Percentiles rank a stretch among this genome's conserved stretches.
Conservation (phyloP, 306 rosid genomes). For the Lathyrus tuberosus region DNA sequence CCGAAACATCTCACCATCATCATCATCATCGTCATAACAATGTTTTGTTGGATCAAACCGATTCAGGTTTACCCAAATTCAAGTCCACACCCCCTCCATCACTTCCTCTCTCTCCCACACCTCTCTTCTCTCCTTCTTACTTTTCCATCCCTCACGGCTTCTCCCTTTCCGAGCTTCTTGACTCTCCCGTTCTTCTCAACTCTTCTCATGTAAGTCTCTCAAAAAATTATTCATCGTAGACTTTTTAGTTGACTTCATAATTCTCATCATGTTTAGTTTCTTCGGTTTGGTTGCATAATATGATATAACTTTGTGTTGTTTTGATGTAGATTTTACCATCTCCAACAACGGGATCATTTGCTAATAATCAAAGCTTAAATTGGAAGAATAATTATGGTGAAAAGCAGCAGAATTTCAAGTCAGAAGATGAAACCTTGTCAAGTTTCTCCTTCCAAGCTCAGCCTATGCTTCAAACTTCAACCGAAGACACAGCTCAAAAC, state of each 20-base stretch:
- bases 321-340: slow-evolving; percentile 65
- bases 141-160: slow-evolving; percentile 75
- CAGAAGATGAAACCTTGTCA: slow-evolving; percentile 59
- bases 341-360: slow-evolving; percentile 80
- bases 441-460: slow-evolving; percentile 71
- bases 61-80: slow-evolving; percentile 75
- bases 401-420: slow-evolving; percentile 53
- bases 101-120: slow-evolving; percentile 63
- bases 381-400: slow-evolving; percentile 58
- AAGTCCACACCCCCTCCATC: slow-evolving; percentile 85
- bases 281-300: neutral
- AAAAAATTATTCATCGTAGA: neutral
- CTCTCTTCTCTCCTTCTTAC: slow-evolving; percentile 73
- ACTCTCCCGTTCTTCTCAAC: slow-evolving; percentile 84
- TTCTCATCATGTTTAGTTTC: neutral
- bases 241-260: neutral
- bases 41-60: slow-evolving; percentile 54
- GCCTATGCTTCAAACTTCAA: slow-evolving; percentile 46
- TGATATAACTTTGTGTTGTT: neutral
- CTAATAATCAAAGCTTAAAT: slow-evolving; percentile 52
- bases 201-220: slow-evolving; percentile 62
- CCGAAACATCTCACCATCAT: slow-evolving; percentile 12
- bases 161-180: slow-evolving; percentile 86
- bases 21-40: neutral
- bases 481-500: neutral